These are phyloP conservation scores for Comarum palustre DNA, from an alignment of 306 rosid species.

Conservation along the genomic window DNA sequence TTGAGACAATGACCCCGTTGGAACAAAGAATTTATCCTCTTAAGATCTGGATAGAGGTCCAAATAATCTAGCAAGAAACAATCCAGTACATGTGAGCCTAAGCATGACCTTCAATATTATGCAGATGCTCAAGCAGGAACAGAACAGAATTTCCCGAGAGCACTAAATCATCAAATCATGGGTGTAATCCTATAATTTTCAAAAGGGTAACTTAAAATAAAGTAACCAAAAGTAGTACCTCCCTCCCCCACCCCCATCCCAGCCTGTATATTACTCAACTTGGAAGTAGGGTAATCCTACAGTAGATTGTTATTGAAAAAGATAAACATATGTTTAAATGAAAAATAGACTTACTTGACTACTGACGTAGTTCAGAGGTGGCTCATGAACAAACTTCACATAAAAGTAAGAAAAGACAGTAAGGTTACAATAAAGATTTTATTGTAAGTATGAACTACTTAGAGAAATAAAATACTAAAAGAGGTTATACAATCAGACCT, in stretches of 20 bases:
- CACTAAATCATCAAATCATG: background rate
- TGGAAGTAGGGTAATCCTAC: background rate
- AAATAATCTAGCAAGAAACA: background rate
- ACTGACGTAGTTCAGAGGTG: conserved; percentile 54
- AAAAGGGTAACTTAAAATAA: background rate
- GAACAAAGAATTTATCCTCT: background rate
- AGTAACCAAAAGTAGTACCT: background rate
- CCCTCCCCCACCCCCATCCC: background rate
- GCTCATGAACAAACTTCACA: conserved; percentile 64
- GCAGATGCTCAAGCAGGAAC: background rate
- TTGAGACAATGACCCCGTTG: background rate
- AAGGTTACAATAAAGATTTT: conserved; percentile 15
- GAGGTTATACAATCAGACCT: conserved; percentile 47
- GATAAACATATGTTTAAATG: background rate
- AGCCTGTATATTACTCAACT: background rate
- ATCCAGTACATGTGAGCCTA: background rate
- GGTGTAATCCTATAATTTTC: background rate
- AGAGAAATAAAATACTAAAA: background rate
- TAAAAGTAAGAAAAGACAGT: conserved; percentile 16
- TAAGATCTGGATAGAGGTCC: background rate
- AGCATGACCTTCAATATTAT: background rate
- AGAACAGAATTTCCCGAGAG: background rate
- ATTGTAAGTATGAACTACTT: background rate
- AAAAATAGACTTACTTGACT: conserved; percentile 57
- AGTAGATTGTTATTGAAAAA: background rate